Base-by-base conservation (phyloP, 2,329 filamentous ascomycete genomes). In the Nothopassalora personata region DNA sequence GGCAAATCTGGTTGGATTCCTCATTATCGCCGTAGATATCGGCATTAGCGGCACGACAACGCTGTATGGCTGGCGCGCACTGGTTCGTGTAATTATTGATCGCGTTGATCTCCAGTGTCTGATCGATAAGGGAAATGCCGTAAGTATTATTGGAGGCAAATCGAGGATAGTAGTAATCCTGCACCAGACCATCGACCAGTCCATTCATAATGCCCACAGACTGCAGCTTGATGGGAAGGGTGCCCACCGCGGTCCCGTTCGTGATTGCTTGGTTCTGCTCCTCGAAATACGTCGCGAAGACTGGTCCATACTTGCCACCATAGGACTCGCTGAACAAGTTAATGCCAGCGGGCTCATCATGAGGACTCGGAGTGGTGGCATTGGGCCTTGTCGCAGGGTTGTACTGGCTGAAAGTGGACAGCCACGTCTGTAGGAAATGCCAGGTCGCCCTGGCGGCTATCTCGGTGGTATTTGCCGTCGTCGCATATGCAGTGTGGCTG, bases 141-240 rank as follows among this genome's bases (percentile, higher is more conserved):
- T 89, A 91, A 0, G 86, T 84, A 69, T 89, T 89, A 68, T 84
- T 83, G 58, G 79, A 78, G 9, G 83, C 82, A 70, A 86, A 86
- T 7, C 72, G 68, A 1, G 83, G 79, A 63, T 83, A 85, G 65
- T 74, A 82, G 2, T 82, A 80, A 3, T 77, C 76, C 72, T 90
- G 86, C 0, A 85, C 77, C 31, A 84, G 70, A 64, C 82, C 79
- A 67, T 91, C 89, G 36, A 91, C 76, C 63, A 86, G 83, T 11
- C 87, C 88, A 70, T 91, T 89, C 59, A 90, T 77, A 59, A 91
- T 87, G 23, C 87, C 87, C 0, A 91, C 73, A 0, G 86, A 83
- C 13, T 76, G 76, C 8, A 91, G 76, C 56, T 82, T 80, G 52
- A 89, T 82, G 31, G 83, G 79, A 10, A 87, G 73, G 1, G 83